Conservation (phyloP, 75 land plant species). For the Sequoia sempervirens region DNA sequence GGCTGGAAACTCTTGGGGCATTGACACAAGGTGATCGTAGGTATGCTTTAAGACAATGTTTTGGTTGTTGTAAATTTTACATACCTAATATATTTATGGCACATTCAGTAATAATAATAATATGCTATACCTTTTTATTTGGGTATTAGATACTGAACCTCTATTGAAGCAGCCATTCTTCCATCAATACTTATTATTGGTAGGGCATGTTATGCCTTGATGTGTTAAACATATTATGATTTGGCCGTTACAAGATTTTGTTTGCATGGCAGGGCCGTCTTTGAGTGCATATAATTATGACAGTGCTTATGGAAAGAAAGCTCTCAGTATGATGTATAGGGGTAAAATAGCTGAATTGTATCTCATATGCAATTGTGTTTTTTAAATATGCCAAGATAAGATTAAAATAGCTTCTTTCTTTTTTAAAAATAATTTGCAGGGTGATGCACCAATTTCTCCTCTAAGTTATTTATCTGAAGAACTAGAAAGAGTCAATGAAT, state of each 20-base stretch:
- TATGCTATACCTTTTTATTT: neutral
- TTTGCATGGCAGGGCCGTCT: conserved; percentile 69
- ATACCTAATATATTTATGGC: neutral
- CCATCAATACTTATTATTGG: neutral
- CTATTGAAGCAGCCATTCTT: neutral
- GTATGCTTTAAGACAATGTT: conserved; percentile 16
- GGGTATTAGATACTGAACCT: neutral
- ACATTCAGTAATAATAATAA: neutral
- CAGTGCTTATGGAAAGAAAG: conserved; percentile 80
- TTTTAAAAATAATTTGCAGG: conserved; percentile 32
- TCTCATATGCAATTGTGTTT: neutral
- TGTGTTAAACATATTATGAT: neutral
- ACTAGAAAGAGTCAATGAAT: conserved; percentile 43
- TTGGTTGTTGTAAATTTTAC: neutral
- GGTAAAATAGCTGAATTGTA: conserved; percentile 27
- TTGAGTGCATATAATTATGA: conserved; percentile 92
- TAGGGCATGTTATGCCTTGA: neutral
- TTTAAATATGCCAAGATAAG: neutral
- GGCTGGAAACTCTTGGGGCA: conserved; percentile 89
- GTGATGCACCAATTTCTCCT: conserved; percentile 59
- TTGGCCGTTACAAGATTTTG: neutral
- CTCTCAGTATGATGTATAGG: conserved; percentile 61
- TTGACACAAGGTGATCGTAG: conserved; percentile 95
- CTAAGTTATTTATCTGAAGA: conserved; percentile 74
- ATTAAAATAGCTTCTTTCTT: neutral